Conservation (phyloP, 371 early-diverging fungal species). For the Mucor velutinosus region DNA sequence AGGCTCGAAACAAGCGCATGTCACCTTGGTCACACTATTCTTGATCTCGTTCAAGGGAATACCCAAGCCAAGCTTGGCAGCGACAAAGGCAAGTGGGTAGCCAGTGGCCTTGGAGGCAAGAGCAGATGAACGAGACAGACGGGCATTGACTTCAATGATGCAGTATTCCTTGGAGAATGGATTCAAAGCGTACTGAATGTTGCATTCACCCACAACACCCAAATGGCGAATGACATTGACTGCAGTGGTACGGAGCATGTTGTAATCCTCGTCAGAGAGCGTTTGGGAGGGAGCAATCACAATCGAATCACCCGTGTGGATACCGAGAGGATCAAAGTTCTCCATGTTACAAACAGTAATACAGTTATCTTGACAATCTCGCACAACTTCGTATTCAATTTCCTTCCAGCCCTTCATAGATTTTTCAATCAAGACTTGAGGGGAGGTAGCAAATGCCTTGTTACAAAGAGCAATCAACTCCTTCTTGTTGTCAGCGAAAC, state of each 20-base stretch:
- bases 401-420: constrained; percentile 99
- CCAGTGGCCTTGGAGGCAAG: constrained; percentile 96
- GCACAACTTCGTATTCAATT: constrained; percentile 96
- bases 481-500: constrained; percentile 86
- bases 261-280: constrained; percentile 92
- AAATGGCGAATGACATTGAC: constrained; percentile 82
- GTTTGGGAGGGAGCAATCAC: constrained; percentile 96
- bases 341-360: constrained; percentile 98
- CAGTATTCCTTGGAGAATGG: constrained; percentile 89
- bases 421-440: constrained; percentile 90
- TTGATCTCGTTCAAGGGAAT: constrained; percentile 83
- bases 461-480: constrained; percentile 76
- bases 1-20: constrained; percentile 97
- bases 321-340: constrained; percentile 97
- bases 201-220: constrained; percentile 96
- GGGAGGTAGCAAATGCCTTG: constrained; percentile 83
- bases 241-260: constrained; percentile 92
- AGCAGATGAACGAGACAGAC: constrained; percentile 88
- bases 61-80: constrained; percentile 92
- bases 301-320: constrained; percentile 96
- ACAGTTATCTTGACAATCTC: constrained; percentile 91
- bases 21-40: constrained; percentile 91
- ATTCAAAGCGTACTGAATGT: constrained; percentile 95
- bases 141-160: constrained; percentile 96
- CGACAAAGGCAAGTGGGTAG: constrained; percentile 95